Conservation (phyloP, 2,329 filamentous ascomycete species). For the Colletotrichum shisoi region DNA sequence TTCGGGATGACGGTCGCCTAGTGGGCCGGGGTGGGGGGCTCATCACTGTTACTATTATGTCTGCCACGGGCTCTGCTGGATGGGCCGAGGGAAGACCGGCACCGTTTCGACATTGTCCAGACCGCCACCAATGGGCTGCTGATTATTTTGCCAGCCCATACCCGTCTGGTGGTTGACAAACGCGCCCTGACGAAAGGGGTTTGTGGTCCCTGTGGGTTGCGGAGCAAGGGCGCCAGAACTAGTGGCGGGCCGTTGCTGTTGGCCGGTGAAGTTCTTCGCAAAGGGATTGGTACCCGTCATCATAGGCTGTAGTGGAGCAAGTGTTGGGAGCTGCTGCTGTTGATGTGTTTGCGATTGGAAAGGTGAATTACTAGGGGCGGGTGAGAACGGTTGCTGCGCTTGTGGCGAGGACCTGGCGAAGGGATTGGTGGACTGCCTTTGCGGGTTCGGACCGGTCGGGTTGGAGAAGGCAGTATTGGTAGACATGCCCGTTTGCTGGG, state of each 20-base stretch:
- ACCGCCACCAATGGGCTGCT: conserved; percentile 80
- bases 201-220: conserved; percentile 86
- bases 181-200: conserved; percentile 90
- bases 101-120: conserved; percentile 81
- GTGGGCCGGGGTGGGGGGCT: too few species aligned
- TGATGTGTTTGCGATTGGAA: conserved; percentile 55
- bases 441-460: conserved; percentile 47
- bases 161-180: conserved; percentile 91
- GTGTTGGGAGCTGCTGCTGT: conserved; percentile 47
- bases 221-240: conserved; percentile 65
- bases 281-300: conserved; percentile 69
- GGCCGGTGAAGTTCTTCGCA: conserved; percentile 56
- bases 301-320: conserved; percentile 56
- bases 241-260: conserved; percentile 56
- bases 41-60: conserved; percentile 35
- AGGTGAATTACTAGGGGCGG: conserved; percentile 48
- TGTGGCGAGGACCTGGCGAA: conserved; percentile 71
- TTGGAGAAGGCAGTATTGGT: conserved; percentile 53
- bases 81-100: conserved; percentile 85
- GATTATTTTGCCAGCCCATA: conserved; percentile 83
- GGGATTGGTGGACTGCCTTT: conserved; percentile 80
- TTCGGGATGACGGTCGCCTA: conserved; percentile 2
- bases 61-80: conserved; percentile 69
- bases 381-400: conserved; percentile 49
- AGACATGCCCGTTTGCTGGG: conserved; percentile 61